Conservation (phyloP, 2,329 filamentous ascomycete species). For the Aspergillus proliferans region DNA sequence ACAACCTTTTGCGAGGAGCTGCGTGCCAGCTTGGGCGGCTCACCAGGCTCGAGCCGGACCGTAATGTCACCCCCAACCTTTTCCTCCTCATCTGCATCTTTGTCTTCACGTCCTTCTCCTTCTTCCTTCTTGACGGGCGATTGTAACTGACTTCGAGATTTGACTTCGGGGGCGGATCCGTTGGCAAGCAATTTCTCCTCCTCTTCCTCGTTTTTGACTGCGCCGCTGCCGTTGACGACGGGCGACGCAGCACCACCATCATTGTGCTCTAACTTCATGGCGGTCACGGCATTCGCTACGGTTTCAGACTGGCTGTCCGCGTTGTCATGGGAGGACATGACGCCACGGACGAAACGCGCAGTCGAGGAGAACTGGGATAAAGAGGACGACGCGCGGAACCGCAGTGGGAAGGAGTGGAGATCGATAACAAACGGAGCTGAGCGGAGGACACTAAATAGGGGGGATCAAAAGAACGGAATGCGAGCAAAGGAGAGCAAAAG, state of each 20-base stretch:
- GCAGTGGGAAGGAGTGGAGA: slow-evolving; percentile 1
- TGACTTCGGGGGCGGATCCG: slow-evolving; percentile 7
- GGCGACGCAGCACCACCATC: slow-evolving; percentile 17
- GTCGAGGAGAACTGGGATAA: slow-evolving; percentile 6
- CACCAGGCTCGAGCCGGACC: slow-evolving; percentile 58
- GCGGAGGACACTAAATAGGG: neutral
- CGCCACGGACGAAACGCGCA: slow-evolving; percentile 28
- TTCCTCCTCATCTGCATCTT: slow-evolving; percentile 38
- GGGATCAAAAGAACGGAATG: neutral
- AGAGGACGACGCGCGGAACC: slow-evolving; percentile 2
- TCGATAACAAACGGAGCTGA: slow-evolving; percentile 4
- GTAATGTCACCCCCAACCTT: slow-evolving; percentile 56
- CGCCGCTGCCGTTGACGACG: slow-evolving; percentile 20
- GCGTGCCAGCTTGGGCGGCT: slow-evolving; percentile 65
- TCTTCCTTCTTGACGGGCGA: slow-evolving; percentile 27
- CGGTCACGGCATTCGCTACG: slow-evolving; percentile 31
- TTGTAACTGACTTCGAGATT: slow-evolving; percentile 18
- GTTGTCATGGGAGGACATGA: slow-evolving; percentile 39
- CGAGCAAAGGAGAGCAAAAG: slow-evolving; percentile 3
- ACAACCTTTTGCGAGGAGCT: slow-evolving; percentile 66
- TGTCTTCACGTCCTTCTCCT: slow-evolving; percentile 15
- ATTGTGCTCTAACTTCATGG: slow-evolving; percentile 28
- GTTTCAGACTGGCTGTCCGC: slow-evolving; percentile 32
- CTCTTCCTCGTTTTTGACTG: slow-evolving; percentile 15
- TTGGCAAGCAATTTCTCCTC: neutral